These are phyloP conservation scores for Neobulgaria alba DNA, from an alignment of 2,329 filamentous ascomycete genomes.

Conservation along the genomic window DNA sequence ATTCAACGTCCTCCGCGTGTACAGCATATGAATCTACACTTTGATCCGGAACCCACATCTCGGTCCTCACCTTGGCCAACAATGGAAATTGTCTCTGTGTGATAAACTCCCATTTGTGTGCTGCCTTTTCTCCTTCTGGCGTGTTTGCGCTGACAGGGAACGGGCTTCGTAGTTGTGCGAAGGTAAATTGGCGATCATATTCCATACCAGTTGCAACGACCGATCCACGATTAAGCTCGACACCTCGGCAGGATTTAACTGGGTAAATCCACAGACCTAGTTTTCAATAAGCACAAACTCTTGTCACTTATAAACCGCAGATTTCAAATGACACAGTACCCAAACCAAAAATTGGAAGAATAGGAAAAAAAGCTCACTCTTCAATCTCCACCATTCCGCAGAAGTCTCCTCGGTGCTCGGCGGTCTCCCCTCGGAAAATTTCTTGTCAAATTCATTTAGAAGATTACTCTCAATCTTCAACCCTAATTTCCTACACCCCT, in stretches of 20 bases:
- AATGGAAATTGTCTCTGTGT: slow-evolving; percentile 61
- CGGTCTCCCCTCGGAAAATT: slow-evolving; percentile 34
- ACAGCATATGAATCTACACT: slow-evolving; percentile 41
- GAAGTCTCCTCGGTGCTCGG: slow-evolving; percentile 28
- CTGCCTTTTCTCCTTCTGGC: slow-evolving; percentile 31
- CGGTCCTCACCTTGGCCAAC: slow-evolving; percentile 60
- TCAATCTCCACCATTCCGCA: slow-evolving; percentile 38
- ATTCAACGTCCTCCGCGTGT: slow-evolving; percentile 40
- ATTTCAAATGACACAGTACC: no score
- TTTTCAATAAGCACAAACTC: not conserved
- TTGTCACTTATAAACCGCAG: no score
- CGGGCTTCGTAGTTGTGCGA: slow-evolving; percentile 57
- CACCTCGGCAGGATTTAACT: slow-evolving; percentile 70
- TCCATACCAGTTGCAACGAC: slow-evolving; percentile 63
- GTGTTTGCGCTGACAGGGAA: slow-evolving; percentile 35
- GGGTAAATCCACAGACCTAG: slow-evolving; percentile 63
- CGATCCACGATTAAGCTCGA: slow-evolving; percentile 59
- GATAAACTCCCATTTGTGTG: slow-evolving; percentile 58
- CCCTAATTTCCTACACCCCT: slow-evolving; percentile 45
- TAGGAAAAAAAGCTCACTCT: slow-evolving; percentile 36
- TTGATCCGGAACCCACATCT: slow-evolving; percentile 62
- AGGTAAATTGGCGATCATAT: slow-evolving; percentile 75
- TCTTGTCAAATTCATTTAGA: slow-evolving; percentile 44
- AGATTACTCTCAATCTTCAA: slow-evolving; percentile 42
- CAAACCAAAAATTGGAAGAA: no score